Percentiles rank a stretch among this genome's conserved stretches.
Evolutionary conservation across 768 basidiomycete genomes (phyloP).

Genomic region (Lyophyllum semitale): DNA sequence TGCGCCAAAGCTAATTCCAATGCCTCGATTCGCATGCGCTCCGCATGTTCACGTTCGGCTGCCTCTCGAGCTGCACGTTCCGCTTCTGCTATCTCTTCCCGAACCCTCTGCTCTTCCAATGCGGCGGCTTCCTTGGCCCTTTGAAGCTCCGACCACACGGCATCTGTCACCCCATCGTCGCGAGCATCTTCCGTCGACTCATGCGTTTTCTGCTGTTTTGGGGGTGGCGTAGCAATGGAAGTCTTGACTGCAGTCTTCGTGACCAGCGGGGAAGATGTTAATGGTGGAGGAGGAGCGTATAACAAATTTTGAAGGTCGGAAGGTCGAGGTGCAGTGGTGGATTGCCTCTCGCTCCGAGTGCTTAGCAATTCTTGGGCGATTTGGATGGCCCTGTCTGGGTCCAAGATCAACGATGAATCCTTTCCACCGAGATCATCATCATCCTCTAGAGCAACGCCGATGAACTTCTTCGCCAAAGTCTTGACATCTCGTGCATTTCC

Average conservation of each 20-base stretch:
- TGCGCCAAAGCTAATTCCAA: background rate
- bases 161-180: slow-evolving; percentile 56
- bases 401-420: slow-evolving; percentile 8
- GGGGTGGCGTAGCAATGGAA: background rate
- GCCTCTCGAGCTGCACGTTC: slow-evolving; percentile 44
- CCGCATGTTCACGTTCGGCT: slow-evolving; percentile 25
- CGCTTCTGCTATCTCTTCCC: slow-evolving; percentile 28
- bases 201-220: background rate
- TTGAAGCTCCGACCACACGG: slow-evolving; percentile 52
- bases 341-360: background rate
- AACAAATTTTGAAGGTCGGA: background rate
- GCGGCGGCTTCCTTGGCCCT: slow-evolving; percentile 18
- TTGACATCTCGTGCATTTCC: slow-evolving; percentile 71
- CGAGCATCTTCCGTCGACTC: slow-evolving; percentile 21
- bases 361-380: background rate
- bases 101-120: slow-evolving; percentile 14
- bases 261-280: background rate
- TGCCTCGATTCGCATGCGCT: background rate
- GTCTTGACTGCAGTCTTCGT: background rate
- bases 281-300: background rate
- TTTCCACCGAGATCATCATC: slow-evolving; percentile 16
- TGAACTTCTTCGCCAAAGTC: slow-evolving; percentile 51
- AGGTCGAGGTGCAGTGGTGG: background rate
- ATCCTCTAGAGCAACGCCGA: slow-evolving; percentile 36
- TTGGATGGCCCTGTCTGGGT: background rate